phyloP scores from a whole-genome alignment of 768 basidiomycete genomes.

The Jaapia argillacea region DNA sequence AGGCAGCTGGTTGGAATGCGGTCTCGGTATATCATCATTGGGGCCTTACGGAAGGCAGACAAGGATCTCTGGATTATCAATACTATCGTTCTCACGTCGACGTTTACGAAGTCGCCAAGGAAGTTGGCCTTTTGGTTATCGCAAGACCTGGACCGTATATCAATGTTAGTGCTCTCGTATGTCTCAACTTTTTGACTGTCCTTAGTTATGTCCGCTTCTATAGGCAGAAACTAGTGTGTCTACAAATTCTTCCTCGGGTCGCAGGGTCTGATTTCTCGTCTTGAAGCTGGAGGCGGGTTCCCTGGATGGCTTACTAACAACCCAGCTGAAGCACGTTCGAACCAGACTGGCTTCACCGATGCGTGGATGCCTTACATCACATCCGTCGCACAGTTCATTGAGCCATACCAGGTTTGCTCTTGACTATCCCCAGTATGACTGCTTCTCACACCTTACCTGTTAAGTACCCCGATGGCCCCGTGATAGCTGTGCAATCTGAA shows the following conservation, averaged over 20 bases:
- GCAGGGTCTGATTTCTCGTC: background rate
- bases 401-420: slow-evolving; percentile 9
- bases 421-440: slow-evolving; percentile 1
- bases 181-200: background rate
- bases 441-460: background rate
- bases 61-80: slow-evolving; percentile 10
- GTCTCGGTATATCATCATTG: slow-evolving; percentile 13
- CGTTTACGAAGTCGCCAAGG: slow-evolving; percentile 14
- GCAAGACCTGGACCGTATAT: slow-evolving; percentile 15
- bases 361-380: slow-evolving; percentile 14
- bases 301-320: slow-evolving; percentile 16
- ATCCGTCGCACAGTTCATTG: slow-evolving; percentile 8
- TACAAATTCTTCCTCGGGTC: background rate
- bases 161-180: slow-evolving; percentile 9
- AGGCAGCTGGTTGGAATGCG: slow-evolving; percentile 16
- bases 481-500: slow-evolving; percentile 14
- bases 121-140: slow-evolving; percentile 14
- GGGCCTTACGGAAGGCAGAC: slow-evolving; percentile 12
- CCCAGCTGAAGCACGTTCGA: slow-evolving; percentile 11
- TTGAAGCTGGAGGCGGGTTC: slow-evolving; percentile 12
- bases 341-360: slow-evolving; percentile 12
- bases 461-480: slow-evolving; percentile 15
- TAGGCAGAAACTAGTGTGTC: slow-evolving; percentile 14
- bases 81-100: slow-evolving; percentile 9
- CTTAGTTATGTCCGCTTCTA: no score